Evolutionary conservation across 345 rosid species (phyloP), one percentile per base, ranked within the genome.

Genomic region (Rhizophora mangle): DNA sequence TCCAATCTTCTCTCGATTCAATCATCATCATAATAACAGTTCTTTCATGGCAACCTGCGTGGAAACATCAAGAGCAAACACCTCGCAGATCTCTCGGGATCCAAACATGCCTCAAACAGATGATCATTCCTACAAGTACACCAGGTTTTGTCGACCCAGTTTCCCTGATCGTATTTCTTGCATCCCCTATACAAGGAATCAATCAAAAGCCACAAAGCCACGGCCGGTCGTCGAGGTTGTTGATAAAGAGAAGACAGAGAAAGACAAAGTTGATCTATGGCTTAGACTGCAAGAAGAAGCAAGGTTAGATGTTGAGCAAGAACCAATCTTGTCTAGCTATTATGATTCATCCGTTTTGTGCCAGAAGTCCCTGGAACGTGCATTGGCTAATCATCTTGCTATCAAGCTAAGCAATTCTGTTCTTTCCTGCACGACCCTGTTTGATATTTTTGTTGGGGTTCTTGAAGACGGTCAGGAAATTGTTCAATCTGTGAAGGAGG

Each of bases 21-120:
- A 43, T 34, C 53, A 59, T 5, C 10, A 55, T 9, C 62, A 15
- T 13, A 60, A 51, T 15, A 10, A 19, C 8, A 21, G 15, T 18
- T 56, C 18, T 11, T 56, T 84, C 54, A 88, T 94, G 98, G 89
- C 93, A 24, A 64, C 96, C 61, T 91, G 98, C 65, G 76, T 91
- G 32, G 89, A 88, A 78, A 69, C 87, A 63, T 74, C 84, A 8
- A 74, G 84, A 62, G 78, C 85, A 49, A 77, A 77, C 0, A 66
- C 67, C 49, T 68, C 88, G 24, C 85, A 79, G 32, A 69, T 83
- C 69, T 81, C 88, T 62, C 88, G 80, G 60, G 74, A 77, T 21
- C 81, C 87, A 1, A 73, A 68, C 82, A 22, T 72, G 66, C 60
- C 89, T 59, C 78, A 76, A 31, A 65, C 72, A 49, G 84, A 81